Base-by-base conservation (phyloP, 2,329 filamentous ascomycete genomes). In the Cordyceps militaris region DNA sequence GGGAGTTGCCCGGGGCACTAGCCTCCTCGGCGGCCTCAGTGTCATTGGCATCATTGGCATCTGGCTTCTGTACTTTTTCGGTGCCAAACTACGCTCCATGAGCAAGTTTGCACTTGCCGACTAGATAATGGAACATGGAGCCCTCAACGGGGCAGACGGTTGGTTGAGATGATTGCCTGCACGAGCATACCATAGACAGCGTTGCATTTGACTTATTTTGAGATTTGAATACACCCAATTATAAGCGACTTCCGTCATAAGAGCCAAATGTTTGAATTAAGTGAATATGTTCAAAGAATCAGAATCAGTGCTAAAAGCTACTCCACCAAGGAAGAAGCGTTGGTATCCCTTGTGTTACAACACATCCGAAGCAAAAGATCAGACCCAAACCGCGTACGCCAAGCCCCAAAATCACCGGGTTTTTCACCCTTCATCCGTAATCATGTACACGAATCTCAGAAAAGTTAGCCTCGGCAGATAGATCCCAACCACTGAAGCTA, bases 31-130 rank as follows among this genome's bases (percentile, higher is more conserved):
- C 3, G 81, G 79, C 1, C 64, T 83, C 50, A 79, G 75, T 57
- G 73, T 76, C 16, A 76, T 81, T 52, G 78, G 79, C 26, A 78
- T 83, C 60, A 61, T 79, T n/a, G 82, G 82, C 14, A 81, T 88
- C 46, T 85, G 78, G 71, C 68, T 77, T 43, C 70, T 87, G 58
- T 87, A 79, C 69, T 80, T 79, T 62, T 82, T 72, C 59, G 83
- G 83, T 3, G 79, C 75, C 24, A 73, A 66, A 51, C 67, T 87
- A 59, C 76, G 84, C 59, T 71, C 77, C 7, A 73, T 80, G 66
- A 84, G 80, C 69, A 79, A 76, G 67, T 87, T 86, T 70, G 79
- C 82, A 14, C 65, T 73, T 44, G 75, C 67, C 11, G 49, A 28
- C 36, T 58, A 61, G 43, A 47, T n/a, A 13, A 47, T n/a, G 16